Evolutionary conservation across 192 early-diverging fungal genomes (phyloP), one percentile per base, ranked within the genome.

Genomic region (Gonapodya prolifera): DNA sequence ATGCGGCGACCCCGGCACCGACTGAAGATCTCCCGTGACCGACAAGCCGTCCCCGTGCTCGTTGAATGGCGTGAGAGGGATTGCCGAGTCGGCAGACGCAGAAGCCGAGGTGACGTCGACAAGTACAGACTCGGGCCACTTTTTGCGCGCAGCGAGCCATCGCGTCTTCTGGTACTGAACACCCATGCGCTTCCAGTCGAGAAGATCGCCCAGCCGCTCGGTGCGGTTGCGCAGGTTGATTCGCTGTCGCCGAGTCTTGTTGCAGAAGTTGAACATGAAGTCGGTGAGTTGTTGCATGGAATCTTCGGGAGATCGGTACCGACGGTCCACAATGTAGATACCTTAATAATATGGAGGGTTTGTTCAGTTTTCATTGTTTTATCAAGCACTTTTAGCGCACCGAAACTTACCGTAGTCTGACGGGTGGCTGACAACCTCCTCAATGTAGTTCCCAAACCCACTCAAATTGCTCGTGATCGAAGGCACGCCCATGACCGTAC

Each of bases 181-280:
- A 36, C 97, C 97, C 96, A 97, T 97, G 76, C 94, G 90, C 85
- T 97, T 97, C 97, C 96, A 99, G 82, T 99, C 97, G 77, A 99
- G 88, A 33, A 99, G 87, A 85, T 99, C 96, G 17, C 92, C 91
- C 16, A 97, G 90, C 29, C 97, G 90, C 79, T 99, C 97, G 0
- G 94, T 96, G 79, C 96, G 92, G 90, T 99, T 99, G 78, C 96
- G 92, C 82, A 96, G 97, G 91, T 96, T 97, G 85, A 97, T 97
- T 81, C 97, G 92, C 81, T 99, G 97, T 78, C 96, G 94, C 32
- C 97, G 92, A 1, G 94, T 88, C 90, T 99, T 99, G 85, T 93
- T 91, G 85, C 91, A 93, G 80, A 97, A 99, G 71, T 92, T 86
- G 81, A 96, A 90, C 96, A 99, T 99, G 78, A 88, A 90, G 78